phyloP scores from a whole-genome alignment of 805 yeast species.

The Hanseniaspora lindneri region DNA sequence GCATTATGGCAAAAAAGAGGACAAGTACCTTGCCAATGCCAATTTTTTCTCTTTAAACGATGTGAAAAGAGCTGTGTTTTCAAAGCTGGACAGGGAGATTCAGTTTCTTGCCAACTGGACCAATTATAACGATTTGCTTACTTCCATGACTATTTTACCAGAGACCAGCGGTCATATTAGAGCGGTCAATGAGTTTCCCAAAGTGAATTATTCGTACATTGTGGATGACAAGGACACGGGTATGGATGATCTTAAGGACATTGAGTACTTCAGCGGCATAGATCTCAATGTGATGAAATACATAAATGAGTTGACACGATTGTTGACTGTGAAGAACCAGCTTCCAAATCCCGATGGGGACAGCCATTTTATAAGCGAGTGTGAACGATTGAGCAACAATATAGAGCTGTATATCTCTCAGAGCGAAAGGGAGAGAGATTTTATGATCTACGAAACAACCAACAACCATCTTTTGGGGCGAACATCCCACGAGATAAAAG shows the following conservation, averaged over 20 bases:
- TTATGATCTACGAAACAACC: constrained; percentile 1
- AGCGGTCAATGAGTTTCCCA: not conserved
- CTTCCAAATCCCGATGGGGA: not conserved
- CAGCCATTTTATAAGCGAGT: constrained; percentile 2
- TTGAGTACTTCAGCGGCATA: constrained; percentile 15
- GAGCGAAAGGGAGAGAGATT: constrained; percentile 14
- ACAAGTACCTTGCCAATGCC: not conserved
- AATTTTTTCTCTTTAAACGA: not conserved
- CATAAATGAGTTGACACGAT: constrained; percentile 7
- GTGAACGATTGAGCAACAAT: not conserved
- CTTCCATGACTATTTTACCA: constrained; percentile 6
- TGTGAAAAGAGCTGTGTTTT: not conserved
- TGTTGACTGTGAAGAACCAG: not conserved
- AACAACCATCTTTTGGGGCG: not conserved
- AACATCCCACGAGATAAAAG: not conserved
- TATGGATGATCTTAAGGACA: constrained; percentile 9
- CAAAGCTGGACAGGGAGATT: not conserved
- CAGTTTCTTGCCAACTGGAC: constrained; percentile 12
- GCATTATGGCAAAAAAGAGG: not conserved
- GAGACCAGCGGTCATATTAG: not conserved
- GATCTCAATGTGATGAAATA: constrained; percentile 12
- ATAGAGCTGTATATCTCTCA: constrained; percentile 4
- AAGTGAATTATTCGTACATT: not conserved
- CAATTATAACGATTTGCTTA: constrained; percentile 5
- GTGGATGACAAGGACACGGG: not conserved